These are phyloP conservation scores for Mitragyna speciosa DNA, from an alignment of 257 asterid genomes.

Conservation along the genomic window DNA sequence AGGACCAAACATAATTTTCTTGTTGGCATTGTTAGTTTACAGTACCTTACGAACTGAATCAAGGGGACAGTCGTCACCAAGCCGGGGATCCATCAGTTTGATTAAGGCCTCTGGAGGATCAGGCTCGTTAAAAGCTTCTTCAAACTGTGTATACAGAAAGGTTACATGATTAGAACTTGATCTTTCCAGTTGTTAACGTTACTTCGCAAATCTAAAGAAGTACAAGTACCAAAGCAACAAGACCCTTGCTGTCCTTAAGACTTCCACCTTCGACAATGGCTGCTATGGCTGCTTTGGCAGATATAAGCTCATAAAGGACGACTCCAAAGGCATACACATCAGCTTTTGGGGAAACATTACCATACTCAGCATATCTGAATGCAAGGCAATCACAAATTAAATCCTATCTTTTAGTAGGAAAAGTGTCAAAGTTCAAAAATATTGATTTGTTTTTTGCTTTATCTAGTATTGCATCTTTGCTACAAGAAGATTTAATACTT, in stretches of 20 bases:
- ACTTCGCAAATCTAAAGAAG: not conserved
- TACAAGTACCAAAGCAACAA: constrained; percentile 59
- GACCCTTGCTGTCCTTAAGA: constrained; percentile 58
- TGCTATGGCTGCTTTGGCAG: constrained; percentile 81
- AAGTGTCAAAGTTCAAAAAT: not conserved
- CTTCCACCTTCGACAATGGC: constrained; percentile 67
- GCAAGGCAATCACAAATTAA: not conserved
- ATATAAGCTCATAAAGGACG: constrained; percentile 74
- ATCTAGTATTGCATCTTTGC: too few species aligned
- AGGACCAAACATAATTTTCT: not conserved
- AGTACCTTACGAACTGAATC: constrained; percentile 72
- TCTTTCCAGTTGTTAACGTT: not conserved
- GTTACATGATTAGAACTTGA: not conserved
- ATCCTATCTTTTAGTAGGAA: not conserved
- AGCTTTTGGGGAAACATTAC: constrained; percentile 68
- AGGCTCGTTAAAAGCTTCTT: constrained; percentile 49
- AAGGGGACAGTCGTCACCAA: constrained; percentile 55
- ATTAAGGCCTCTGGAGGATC: constrained; percentile 49
- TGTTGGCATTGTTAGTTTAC: not conserved
- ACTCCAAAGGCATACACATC: constrained; percentile 92
- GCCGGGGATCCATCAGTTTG: constrained; percentile 73
- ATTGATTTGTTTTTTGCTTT: too few species aligned
- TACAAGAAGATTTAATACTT: too few species aligned
- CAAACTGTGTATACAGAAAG: constrained; percentile 54
- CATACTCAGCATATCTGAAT: constrained; percentile 75